phyloP scores from a whole-genome alignment of 108 stramenopile species.

The Stephanodiscus triporus region DNA sequence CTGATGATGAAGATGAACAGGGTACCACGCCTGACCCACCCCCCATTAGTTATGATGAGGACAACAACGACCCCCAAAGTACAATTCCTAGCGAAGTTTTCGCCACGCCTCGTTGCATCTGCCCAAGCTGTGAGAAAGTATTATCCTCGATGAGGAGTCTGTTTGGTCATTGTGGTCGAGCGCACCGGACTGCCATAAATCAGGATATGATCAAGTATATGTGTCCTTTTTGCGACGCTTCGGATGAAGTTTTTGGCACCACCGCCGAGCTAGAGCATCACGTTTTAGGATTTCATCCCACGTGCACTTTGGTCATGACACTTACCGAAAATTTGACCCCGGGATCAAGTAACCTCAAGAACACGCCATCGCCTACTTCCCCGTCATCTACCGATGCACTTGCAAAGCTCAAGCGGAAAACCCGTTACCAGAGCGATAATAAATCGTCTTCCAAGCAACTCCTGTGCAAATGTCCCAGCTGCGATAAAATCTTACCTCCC shows the following conservation, averaged over 20 bases:
- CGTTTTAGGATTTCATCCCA: neutral
- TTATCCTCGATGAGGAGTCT: constrained; percentile 1
- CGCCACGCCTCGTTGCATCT: constrained; percentile 1
- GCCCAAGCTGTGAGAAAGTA: constrained; percentile 2
- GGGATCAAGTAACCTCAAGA: neutral
- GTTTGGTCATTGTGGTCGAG: constrained; percentile 5
- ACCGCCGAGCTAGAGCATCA: neutral
- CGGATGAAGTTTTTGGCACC: neutral
- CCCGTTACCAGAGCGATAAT: neutral
- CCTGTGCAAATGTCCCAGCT: constrained; percentile 3
- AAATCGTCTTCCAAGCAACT: constrained; percentile 1
- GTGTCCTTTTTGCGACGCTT: constrained; percentile 2
- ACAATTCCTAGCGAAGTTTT: neutral
- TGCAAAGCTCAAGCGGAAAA: neutral
- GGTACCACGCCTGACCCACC: neutral
- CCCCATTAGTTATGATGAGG: neutral
- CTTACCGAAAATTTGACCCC: neutral
- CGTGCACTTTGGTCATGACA: neutral
- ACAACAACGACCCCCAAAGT: neutral
- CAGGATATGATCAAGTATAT: neutral
- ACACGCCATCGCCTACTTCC: neutral
- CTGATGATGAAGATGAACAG: neutral
- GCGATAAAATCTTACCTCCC: neutral
- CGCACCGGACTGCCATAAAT: neutral
- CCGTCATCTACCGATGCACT: neutral